Conservation (phyloP, 352 stramenopile genomes). For the Phytophthora nicotianae region DNA sequence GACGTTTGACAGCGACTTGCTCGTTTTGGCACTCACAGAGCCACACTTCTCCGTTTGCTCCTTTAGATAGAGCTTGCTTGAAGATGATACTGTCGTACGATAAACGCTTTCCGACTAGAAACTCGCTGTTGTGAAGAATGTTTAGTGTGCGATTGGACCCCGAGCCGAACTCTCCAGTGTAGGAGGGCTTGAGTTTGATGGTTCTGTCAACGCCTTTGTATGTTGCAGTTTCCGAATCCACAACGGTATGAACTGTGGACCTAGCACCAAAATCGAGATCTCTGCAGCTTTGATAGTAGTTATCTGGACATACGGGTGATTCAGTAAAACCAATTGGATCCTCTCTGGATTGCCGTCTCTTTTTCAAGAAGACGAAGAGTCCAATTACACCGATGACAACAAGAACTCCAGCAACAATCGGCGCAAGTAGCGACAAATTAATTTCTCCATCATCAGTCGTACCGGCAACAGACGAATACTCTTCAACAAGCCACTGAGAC, state of each 20-base stretch:
- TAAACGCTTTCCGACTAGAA: constrained; percentile 40
- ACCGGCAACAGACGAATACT: neutral
- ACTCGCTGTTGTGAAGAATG: constrained; percentile 19
- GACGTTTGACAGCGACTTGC: constrained; percentile 46
- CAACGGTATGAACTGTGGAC: neutral
- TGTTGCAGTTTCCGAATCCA: neutral
- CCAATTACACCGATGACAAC: neutral
- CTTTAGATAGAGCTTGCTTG: constrained; percentile 33
- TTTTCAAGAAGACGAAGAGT: neutral
- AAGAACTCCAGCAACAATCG: neutral
- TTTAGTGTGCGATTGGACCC: constrained; percentile 26
- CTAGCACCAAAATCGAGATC: neutral
- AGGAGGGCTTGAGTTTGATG: neutral
- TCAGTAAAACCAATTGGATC: neutral
- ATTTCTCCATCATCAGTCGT: neutral
- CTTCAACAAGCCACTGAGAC: neutral
- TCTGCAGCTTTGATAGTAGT: neutral
- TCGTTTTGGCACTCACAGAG: constrained; percentile 32
- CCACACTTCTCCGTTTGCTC: constrained; percentile 57
- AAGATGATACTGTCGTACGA: constrained; percentile 22
- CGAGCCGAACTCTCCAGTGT: neutral
- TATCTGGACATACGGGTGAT: neutral
- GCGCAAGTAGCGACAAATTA: neutral
- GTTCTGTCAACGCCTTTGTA: neutral
- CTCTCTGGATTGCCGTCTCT: neutral